Percentiles rank a stretch among this genome's conserved stretches.
Evolutionary conservation across 495 filamentous ascomycete genomes (phyloP).

Genomic region (Amniculicola lignicola): DNA sequence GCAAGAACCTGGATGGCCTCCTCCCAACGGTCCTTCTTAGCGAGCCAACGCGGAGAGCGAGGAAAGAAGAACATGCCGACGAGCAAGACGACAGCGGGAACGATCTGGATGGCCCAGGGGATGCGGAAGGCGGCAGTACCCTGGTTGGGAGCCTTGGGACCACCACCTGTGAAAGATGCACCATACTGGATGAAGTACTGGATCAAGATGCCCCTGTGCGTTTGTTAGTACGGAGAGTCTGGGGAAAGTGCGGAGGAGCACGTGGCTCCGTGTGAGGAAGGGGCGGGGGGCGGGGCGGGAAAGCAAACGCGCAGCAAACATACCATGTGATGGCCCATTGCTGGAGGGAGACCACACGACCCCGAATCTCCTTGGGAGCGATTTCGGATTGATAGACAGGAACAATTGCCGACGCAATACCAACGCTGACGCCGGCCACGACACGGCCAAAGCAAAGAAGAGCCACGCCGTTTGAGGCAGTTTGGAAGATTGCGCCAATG

Average conservation of each 20-base stretch:
- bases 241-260: not conserved
- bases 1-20: slow-evolving; percentile 64
- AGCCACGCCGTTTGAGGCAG: slow-evolving; percentile 56
- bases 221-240: not conserved
- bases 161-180: slow-evolving; percentile 59
- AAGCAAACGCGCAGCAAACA: not conserved
- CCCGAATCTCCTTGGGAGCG: slow-evolving; percentile 73
- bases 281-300: not conserved
- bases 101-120: slow-evolving; percentile 69
- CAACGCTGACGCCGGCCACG: slow-evolving; percentile 68
- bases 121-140: slow-evolving; percentile 64
- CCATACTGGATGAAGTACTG: slow-evolving; percentile 75
- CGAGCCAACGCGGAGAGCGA: slow-evolving; percentile 72
- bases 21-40: slow-evolving; percentile 70
- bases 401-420: slow-evolving; percentile 70
- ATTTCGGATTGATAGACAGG: slow-evolving; percentile 80
- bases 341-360: slow-evolving; percentile 69
- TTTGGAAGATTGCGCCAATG: slow-evolving; percentile 63
- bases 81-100: slow-evolving; percentile 65
- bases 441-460: slow-evolving; percentile 69
- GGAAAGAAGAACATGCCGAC: slow-evolving; percentile 69
- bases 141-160: slow-evolving; percentile 55
- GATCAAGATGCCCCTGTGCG: slow-evolving; percentile 41
- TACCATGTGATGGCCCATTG: slow-evolving; percentile 76
- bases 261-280: not conserved